Evolutionary conservation across 2,329 filamentous ascomycete species (phyloP).

Genomic region (Lomentospora prolificans): DNA sequence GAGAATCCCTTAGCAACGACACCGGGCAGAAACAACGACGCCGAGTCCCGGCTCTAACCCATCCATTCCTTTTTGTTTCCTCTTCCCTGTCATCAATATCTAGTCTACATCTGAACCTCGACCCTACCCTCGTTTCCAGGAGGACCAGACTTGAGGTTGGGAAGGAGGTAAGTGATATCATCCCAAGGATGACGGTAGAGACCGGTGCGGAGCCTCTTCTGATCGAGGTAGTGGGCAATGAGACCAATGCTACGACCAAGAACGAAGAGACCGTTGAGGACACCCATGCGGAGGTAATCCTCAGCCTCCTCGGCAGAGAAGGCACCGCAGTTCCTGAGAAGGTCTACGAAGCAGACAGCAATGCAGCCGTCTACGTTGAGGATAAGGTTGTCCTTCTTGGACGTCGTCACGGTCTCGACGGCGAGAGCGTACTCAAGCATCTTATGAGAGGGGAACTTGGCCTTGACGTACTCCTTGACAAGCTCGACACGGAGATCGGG

Average conservation of each 20-base stretch:
- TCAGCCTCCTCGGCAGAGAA: slow-evolving; percentile 95
- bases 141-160: slow-evolving; percentile 60
- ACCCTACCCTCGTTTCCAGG: slow-evolving; percentile 77
- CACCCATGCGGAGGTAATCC: slow-evolving; percentile 98
- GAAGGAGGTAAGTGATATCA: slow-evolving; percentile 91
- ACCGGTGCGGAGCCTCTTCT: slow-evolving; percentile 97
- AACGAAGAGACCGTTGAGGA: slow-evolving; percentile 98
- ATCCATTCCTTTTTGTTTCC: not conserved
- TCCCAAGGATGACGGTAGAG: slow-evolving; percentile 99
- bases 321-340: slow-evolving; percentile 94
- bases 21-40: not conserved
- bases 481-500: slow-evolving; percentile 98
- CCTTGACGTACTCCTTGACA: slow-evolving; percentile 96
- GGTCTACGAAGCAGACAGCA: slow-evolving; percentile 96
- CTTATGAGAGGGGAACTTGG: slow-evolving; percentile 97
- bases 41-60: slow-evolving; percentile 5
- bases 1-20: not conserved
- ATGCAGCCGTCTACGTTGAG: slow-evolving; percentile 98
- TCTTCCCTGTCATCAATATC: not conserved
- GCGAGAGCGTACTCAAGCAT: slow-evolving; percentile 97
- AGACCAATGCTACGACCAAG: slow-evolving; percentile 95
- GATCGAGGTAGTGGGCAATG: slow-evolving; percentile 98
- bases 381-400: slow-evolving; percentile 99
- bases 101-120: slow-evolving; percentile 65
- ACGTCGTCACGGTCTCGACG: slow-evolving; percentile 95